Percentiles rank a stretch among this genome's conserved stretches.
These are phyloP conservation scores for Bretschneidera sinensis DNA, from an alignment of 345 rosid species.

Conservation along the genomic window DNA sequence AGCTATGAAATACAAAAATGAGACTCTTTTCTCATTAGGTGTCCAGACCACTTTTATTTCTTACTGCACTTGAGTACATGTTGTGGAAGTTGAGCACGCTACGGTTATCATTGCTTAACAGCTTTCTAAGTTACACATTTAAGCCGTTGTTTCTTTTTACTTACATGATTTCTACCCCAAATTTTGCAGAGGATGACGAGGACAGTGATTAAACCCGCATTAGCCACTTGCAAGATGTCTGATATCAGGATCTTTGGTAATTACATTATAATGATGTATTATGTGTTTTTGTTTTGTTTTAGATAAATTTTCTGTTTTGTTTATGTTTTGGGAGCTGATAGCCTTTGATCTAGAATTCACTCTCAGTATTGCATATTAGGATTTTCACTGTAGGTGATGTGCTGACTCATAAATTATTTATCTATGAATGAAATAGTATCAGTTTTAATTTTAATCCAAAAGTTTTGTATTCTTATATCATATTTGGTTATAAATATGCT, in stretches of 20 bases:
- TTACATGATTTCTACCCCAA: not conserved
- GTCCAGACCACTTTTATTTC: too few relatives aligned
- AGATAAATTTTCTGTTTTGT: not conserved
- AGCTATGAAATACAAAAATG: too few relatives aligned
- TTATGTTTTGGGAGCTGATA: not conserved
- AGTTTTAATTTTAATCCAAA: too few relatives aligned
- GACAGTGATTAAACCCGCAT: slow-evolving; percentile 30
- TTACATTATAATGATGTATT: not conserved
- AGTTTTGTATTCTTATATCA: not conserved
- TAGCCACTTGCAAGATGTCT: slow-evolving; percentile 11
- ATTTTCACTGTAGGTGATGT: too few relatives aligned
- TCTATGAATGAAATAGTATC: too few relatives aligned
- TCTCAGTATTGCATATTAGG: not conserved
- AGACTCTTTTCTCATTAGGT: too few relatives aligned
- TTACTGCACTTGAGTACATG: too few relatives aligned
- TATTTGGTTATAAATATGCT: not conserved
- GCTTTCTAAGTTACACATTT: not conserved
- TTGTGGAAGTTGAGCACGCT: too few relatives aligned
- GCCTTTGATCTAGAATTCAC: not conserved
- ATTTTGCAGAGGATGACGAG: slow-evolving; percentile 29
- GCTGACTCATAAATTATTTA: too few relatives aligned
- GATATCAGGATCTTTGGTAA: not conserved
- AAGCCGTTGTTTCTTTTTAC: not conserved
- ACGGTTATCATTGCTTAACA: too few relatives aligned
- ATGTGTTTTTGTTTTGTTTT: too few relatives aligned